Conservation (phyloP, 2,329 filamentous ascomycete species). For the Grosmannia serpens region DNA sequence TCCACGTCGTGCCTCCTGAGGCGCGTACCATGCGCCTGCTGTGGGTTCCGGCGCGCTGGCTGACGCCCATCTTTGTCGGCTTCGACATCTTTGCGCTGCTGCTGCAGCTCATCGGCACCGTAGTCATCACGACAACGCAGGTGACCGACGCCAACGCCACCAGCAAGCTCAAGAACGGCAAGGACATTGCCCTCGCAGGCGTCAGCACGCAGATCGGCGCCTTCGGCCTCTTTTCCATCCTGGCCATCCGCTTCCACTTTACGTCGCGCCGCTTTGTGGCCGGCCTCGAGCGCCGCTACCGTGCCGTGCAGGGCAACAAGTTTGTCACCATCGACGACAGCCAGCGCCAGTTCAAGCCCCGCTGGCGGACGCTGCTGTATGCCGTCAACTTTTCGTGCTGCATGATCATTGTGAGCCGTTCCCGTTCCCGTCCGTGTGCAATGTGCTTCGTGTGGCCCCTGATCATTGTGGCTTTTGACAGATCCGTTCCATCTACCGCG, state of each 20-base stretch:
- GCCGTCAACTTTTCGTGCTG: conserved; percentile 19
- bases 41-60: conserved; percentile 23
- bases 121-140: conserved; percentile 27
- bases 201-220: conserved; percentile 30
- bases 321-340: conserved; percentile 14
- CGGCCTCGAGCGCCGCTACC: conserved; percentile 18
- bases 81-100: conserved; percentile 27
- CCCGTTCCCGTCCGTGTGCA: not conserved
- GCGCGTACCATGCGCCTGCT: conserved; percentile 21
- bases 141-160: conserved; percentile 18
- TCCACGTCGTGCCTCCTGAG: conserved; percentile 23
- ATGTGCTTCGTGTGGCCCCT: no score
- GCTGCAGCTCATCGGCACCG: conserved; percentile 25
- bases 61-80: conserved; percentile 28
- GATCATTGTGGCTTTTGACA: conserved; percentile 1
- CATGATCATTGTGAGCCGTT: conserved; percentile 12
- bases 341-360: conserved; percentile 14
- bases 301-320: conserved; percentile 21
- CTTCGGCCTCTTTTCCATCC: conserved; percentile 33
- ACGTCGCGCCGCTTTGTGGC: conserved; percentile 25
- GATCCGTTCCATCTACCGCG: conserved; percentile 21
- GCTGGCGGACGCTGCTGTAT: conserved; percentile 25
- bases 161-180: conserved; percentile 22
- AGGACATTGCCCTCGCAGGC: conserved; percentile 26
- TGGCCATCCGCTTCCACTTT: conserved; percentile 34